A percentile compares a stretch with the other conserved stretches of the same genome.
Conservation (phyloP, 805 yeast genomes). For the Saturnispora mendoncae region DNA sequence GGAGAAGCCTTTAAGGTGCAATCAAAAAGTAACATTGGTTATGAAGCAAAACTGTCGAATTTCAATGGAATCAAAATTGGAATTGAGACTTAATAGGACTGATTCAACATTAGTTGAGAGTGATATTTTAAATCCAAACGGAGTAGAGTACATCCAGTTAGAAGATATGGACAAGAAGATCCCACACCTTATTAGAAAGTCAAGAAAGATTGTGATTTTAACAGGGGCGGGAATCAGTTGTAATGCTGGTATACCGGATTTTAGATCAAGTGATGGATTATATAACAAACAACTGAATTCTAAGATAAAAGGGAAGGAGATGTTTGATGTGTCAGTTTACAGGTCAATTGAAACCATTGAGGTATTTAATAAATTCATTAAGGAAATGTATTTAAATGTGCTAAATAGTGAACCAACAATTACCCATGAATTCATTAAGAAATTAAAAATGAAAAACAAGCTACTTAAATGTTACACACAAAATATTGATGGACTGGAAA, state of each 20-base stretch:
- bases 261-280: constrained; percentile 75
- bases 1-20: neutral
- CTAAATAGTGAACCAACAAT: constrained; percentile 67
- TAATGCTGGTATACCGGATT: constrained; percentile 96
- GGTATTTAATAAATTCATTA: constrained; percentile 83
- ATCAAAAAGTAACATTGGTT: neutral
- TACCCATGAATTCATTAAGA: constrained; percentile 68
- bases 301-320: constrained; percentile 71
- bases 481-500: constrained; percentile 85
- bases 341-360: constrained; percentile 54
- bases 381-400: constrained; percentile 60
- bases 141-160: constrained; percentile 8
- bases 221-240: constrained; percentile 98
- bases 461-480: constrained; percentile 86
- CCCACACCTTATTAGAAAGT: constrained; percentile 34
- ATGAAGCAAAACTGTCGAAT: neutral
- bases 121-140: constrained; percentile 2
- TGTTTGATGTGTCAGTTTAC: constrained; percentile 81
- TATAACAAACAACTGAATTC: constrained; percentile 49
- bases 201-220: constrained; percentile 52
- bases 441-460: constrained; percentile 51
- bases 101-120: constrained; percentile 8
- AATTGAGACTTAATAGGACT: constrained; percentile 4
- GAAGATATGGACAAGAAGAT: constrained; percentile 22
- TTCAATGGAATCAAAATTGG: neutral